Evolutionary conservation across 2,329 filamentous ascomycete species (phyloP).

Genomic region (Trichoderma sp.): DNA sequence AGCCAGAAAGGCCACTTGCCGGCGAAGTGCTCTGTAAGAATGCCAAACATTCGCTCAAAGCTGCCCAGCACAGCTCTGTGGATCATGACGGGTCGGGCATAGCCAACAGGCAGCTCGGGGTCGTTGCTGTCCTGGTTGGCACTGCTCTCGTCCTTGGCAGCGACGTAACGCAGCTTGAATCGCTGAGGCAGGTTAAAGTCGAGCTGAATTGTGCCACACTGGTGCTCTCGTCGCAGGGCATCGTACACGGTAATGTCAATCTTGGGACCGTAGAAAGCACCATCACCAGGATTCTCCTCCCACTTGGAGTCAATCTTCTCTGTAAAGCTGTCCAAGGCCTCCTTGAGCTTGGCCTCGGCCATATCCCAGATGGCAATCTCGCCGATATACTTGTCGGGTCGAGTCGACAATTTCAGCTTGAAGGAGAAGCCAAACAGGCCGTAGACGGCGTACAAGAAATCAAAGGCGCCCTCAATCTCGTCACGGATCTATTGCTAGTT

Average conservation of each 20-base stretch:
- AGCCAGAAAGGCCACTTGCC: constrained; percentile 91
- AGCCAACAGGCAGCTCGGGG: constrained; percentile 60
- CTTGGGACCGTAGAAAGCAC: constrained; percentile 98
- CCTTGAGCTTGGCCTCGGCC: constrained; percentile 76
- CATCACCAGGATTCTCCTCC: constrained; percentile 91
- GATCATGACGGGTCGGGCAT: constrained; percentile 79
- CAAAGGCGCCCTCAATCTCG: constrained; percentile 73
- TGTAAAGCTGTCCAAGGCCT: constrained; percentile 76
- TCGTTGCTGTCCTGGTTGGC: constrained; percentile 44
- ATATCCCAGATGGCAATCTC: constrained; percentile 83
- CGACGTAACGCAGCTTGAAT: constrained; percentile 44
- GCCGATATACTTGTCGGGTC: constrained; percentile 83
- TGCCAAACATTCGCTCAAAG: constrained; percentile 66
- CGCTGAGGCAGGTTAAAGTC: constrained; percentile 70
- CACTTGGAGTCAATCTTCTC: constrained; percentile 61
- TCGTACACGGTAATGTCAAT: constrained; percentile 95
- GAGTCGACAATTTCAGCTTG: constrained; percentile 91
- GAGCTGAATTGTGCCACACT: constrained; percentile 79
- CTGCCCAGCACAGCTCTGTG: constrained; percentile 77
- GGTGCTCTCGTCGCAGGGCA: constrained; percentile 66
- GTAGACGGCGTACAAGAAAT: constrained; percentile 73
- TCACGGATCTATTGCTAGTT: constrained; percentile 32
- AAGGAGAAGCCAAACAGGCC: constrained; percentile 67
- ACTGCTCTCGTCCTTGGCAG: constrained; percentile 48
- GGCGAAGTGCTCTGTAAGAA: constrained; percentile 78